Base-by-base conservation (phyloP, 2,329 filamentous ascomycete genomes). In the Bipolaris oryzae region DNA sequence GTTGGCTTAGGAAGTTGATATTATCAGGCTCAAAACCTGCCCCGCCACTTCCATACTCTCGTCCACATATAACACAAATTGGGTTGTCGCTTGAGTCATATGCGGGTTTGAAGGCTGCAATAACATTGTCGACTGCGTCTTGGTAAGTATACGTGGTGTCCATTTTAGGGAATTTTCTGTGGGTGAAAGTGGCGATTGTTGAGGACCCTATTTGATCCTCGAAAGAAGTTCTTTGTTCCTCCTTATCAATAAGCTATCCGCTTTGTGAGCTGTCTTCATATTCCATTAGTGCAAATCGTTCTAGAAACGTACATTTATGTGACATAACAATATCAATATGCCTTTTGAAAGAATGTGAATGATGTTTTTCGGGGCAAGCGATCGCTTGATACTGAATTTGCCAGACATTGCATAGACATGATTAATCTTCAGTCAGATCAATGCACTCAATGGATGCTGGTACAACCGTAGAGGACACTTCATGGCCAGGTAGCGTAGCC, bases 371-470 rank as follows among this genome's bases (percentile, higher is more conserved):
- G 10, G 5, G 7, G 13, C 7, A 13, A 3, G 16, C 13, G 15
- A n/a, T 42, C 21, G 16, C 9, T 37, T 10, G 15, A n/a, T n/a
- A 7, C 15, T 37, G 15, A 16, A 31, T 31, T 38, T 38, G 11
- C 7, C n/a, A 15, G 23, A 44, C 13, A 18, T 28, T 31, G 23
- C 11, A n/a, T 15, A 28, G 5, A 20, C 5, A 3, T 4, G n/a
- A 51, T 51, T 47, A 61, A 42, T 61, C 57, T 28, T 56, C 58
- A 4, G 58, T 63, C n/a, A 63, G 33, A 39, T 63, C 60, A 21
- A 63, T 60, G 50, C 52, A 63, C 11, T 56, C 54, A 13, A 52
- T 28, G 11, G 44, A 55, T 9, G 15, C 16, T 11, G 54, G 52
- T 11, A 52, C 16, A 5, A 34, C 18, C n/a, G 35, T 38, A 15